Evolutionary conservation across 1,139 yeast genomes (phyloP), one percentile per base, ranked within the genome.

Genomic region (Nakaseomyces glabratus): DNA sequence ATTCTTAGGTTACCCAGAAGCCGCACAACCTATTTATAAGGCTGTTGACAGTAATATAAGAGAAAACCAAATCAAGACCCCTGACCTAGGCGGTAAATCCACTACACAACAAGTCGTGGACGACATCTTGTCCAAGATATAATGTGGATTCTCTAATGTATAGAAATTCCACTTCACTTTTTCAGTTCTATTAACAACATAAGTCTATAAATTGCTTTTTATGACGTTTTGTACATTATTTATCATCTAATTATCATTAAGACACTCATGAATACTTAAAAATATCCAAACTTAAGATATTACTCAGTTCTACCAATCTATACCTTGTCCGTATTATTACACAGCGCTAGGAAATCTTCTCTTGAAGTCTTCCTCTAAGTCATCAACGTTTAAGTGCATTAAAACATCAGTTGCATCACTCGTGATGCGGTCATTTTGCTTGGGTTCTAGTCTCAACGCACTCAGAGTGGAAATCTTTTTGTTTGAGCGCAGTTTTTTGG

Each of bases 41-140:
- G 98, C 98, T 36, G 97, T 90, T 37, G 96, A 90, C 60, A 93
- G 90, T 43, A 85, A 86, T 68, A 72, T 90, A 64, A 64, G 72
- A 46, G 96, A 81, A 59, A 80, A 84, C 58, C 62, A 68, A 49
- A 67, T 88, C 60, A 80, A 75, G 60, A 88, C 98, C 32, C 97
- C 97, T 40, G 98, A 90, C 62, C 70, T 90, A 56, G 97, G 97
- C 45, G 98, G 98, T 54, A 65, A 67, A 40, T 76, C 93, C 39
- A 59, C 90, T 36, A 90, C 98, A 43, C 79, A 80, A 53, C 79
- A 90, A 47, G 97, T 93, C 43, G 65, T 81, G 45, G 77, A 77
- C 43, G 98, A 90, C 61, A 75, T 90, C 47, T 39, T 56, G 39
- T 43, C 55, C 17, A 57, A 45, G 42, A 38, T 53, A 38, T 49